Evolutionary conservation across 1,284 basidiomycete species (phyloP).

Genomic region (Cryptococcus amylolentus): DNA sequence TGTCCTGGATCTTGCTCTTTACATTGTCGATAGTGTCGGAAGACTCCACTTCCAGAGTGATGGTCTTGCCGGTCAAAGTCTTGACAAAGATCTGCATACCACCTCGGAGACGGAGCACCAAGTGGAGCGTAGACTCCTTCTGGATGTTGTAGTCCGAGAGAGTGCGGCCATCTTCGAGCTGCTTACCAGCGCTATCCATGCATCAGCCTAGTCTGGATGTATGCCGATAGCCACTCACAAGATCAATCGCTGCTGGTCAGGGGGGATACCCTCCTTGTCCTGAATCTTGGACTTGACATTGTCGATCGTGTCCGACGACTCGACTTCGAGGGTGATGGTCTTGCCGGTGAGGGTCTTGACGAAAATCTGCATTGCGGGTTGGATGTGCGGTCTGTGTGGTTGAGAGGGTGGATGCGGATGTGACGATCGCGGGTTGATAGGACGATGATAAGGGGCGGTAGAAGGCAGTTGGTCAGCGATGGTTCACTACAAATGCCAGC

Average conservation of each 20-base stretch:
- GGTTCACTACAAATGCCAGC: neutral
- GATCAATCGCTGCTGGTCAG: conserved; percentile 65
- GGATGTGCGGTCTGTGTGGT: conserved; percentile 52
- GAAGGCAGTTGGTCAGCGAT: neutral
- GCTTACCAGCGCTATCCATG: conserved; percentile 16
- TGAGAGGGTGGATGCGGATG: conserved; percentile 15
- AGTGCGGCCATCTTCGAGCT: conserved; percentile 68
- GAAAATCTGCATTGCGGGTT: conserved; percentile 50
- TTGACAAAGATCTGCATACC: conserved; percentile 47
- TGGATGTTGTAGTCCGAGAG: conserved; percentile 51
- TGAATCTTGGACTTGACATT: conserved; percentile 79
- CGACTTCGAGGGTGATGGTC: conserved; percentile 56
- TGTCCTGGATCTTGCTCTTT: conserved; percentile 65
- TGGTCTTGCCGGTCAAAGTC: conserved; percentile 53
- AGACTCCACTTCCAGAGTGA: conserved; percentile 55
- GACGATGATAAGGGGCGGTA: conserved; percentile 1
- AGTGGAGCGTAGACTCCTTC: neutral
- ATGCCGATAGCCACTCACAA: conserved; percentile 2
- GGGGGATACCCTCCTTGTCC: conserved; percentile 65
- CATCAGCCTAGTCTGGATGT: no score
- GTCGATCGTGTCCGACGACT: conserved; percentile 78
- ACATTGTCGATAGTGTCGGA: conserved; percentile 92
- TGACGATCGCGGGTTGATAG: neutral
- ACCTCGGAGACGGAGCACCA: conserved; percentile 38
- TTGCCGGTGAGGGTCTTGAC: conserved; percentile 49